Base-by-base conservation (phyloP, 331 rosid genomes). In the Prunus yedoensis region DNA sequence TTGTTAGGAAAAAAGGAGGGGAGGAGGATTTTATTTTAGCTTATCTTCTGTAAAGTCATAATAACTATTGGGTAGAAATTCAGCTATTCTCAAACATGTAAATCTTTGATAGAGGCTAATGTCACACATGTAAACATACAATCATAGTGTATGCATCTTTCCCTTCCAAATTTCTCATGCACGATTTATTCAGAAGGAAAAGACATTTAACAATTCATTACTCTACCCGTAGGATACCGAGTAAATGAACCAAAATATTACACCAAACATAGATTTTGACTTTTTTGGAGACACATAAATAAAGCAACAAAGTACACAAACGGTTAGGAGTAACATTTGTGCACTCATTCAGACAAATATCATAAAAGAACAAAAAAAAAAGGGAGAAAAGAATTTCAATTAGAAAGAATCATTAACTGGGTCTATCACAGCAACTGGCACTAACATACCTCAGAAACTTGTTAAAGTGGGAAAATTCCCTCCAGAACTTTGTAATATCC, bases 401-500 rank as follows among this genome's bases (percentile, higher is more conserved):
- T 81, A n/a, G 80, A 90, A 90, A 81, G 84, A 86, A 90, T 88
- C 77, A 84, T 79, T 76, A 54, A 84, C 83, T 68, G 80, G 71
- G 61, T 86, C 80, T 75, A 77, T 81, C 89, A 78, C 47, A 45
- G 41, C 64, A 80, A 83, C 79, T 75, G 81, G 75, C 92, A 83
- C 52, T 60, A 79, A 81, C 98, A 91, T 88, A 91, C 97, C 93
- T 91, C 83, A 81, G 69, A 85, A 75, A 68, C 54, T 88, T 73
- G 89, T 82, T 77, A 85, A 81, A 89, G 70, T 72, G 80, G 84
- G 80, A 85, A 77, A 74, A 80, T 77, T 75, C 72, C 87, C 77
- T 66, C 87, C 81, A 84, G 76, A 64, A 84, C 86, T 76, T 71
- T 89, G 95, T 81, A 86, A 82, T 60, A 78, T 53, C 77, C 87